Evolutionary conservation across 1,284 basidiomycete genomes (phyloP), one percentile per base, ranked within the genome.

Genomic region (Coriolopsis trogii): DNA sequence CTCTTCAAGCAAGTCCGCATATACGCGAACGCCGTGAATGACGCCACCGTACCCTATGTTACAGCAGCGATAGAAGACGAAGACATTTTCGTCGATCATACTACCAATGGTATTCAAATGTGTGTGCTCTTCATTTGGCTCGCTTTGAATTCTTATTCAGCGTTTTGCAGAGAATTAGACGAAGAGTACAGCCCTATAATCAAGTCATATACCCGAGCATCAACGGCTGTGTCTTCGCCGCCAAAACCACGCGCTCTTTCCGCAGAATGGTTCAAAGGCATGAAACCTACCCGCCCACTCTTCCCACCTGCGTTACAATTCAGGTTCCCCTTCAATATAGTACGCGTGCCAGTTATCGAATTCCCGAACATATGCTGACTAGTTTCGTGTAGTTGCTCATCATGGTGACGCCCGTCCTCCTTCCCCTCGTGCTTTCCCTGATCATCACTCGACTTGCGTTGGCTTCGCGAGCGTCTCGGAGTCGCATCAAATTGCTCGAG

Each of bases 21-120:
- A 53, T 97, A 93, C 61, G 94, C 92, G 8, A 96, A 95, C 70
- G 82, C 87, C 2, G 72, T 92, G 30, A 85, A 90, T 60, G 92
- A 94, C 63, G 53, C 75, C 7, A 93, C 93, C 2, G 93, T 95
- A 1, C 91, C 92, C 2, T 95, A 90, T 61, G 73, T 88, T 7
- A 90, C 90, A 1, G 82, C 89, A 2, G 82, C 85, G 5, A 89
- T 93, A 38, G 87, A 90, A 53, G 65, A 74, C 0, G 67, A 77
- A 52, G 90, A 95, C 67, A 80, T 83, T 0, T 93, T 93, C 66
- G 71, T 73, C 9, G 75, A 84, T 18, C 76, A 83, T 60, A 68
- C 74, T 21, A 72, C 70, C 1, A 86, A 76, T 53, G 87, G 85
- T 1, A 68, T 93, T 9, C 64, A 82, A 58, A 72, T 93, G 85